Evolutionary conservation across 108 stramenopile genomes (phyloP).

Genomic region (Bacterosira constricta): DNA sequence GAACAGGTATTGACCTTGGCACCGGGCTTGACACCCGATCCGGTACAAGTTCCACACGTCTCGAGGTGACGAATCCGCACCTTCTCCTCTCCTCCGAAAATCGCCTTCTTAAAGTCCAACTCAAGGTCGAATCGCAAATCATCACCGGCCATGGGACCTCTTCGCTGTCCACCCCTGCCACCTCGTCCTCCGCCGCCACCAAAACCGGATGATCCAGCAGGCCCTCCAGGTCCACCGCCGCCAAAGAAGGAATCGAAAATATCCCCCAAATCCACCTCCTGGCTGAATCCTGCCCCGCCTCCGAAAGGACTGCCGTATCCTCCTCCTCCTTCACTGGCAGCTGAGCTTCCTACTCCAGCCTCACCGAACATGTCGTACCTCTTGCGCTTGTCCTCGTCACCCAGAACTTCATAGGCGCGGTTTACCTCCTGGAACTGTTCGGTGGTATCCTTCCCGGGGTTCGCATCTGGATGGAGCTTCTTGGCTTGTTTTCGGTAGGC

Average conservation of each 20-base stretch:
- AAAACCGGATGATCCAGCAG: constrained; percentile 46
- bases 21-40: constrained; percentile 92
- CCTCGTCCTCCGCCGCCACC: constrained; percentile 64
- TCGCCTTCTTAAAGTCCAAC: constrained; percentile 93
- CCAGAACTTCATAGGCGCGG: constrained; percentile 92
- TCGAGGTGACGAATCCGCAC: constrained; percentile 94
- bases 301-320: constrained; percentile 59
- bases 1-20: constrained; percentile 77
- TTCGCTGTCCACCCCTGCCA: constrained; percentile 49
- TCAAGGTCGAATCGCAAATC: constrained; percentile 93
- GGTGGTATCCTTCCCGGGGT: constrained; percentile 75
- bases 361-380: constrained; percentile 92
- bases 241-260: constrained; percentile 97
- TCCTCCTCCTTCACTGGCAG: constrained; percentile 54
- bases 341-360: constrained; percentile 62
- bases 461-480: constrained; percentile 89
- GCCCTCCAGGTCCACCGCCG: too few relatives aligned
- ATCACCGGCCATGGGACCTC: constrained; percentile 87
- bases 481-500: constrained; percentile 86
- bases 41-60: constrained; percentile 87
- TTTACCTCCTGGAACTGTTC: constrained; percentile 80
- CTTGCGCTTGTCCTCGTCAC: constrained; percentile 83
- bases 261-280: constrained; percentile 94
- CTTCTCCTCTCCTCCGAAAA: constrained; percentile 97
- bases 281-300: constrained; percentile 80